Conservation (phyloP, 345 rosid species). For the Dovyalis caffra region DNA sequence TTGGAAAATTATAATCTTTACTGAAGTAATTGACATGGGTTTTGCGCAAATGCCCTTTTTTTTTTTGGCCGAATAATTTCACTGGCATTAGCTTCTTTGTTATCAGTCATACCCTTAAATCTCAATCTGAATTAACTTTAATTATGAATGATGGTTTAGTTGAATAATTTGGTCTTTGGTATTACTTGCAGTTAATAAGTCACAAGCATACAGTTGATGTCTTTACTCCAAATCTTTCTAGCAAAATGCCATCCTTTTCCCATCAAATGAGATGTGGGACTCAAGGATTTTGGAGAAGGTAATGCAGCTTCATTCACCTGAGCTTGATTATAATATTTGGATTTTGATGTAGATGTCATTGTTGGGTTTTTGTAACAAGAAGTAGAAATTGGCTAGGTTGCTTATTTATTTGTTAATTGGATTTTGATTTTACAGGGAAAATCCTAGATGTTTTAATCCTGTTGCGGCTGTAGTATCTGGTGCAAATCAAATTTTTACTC, state of each 20-base stretch:
- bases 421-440: conserved; percentile 36
- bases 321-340: background rate
- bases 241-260: conserved; percentile 29
- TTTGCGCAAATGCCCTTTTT: too few species aligned
- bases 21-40: background rate
- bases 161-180: background rate
- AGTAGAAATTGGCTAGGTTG: background rate
- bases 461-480: conserved; percentile 53
- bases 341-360: background rate
- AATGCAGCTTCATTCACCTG: background rate
- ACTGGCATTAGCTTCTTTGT: background rate
- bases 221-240: conserved; percentile 23
- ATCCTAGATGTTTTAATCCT: conserved; percentile 21
- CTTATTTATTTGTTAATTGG: background rate
- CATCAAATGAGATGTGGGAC: conserved; percentile 21
- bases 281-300: conserved; percentile 25
- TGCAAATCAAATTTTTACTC: conserved; percentile 18
- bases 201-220: conserved; percentile 23
- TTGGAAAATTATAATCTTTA: background rate
- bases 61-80: too few species aligned
- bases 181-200: conserved; percentile 33
- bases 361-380: background rate
- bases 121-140: background rate
- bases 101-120: background rate
- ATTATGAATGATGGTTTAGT: background rate